Base-by-base conservation (phyloP, 495 filamentous ascomycete species). In the Podospora bellae-mahoneyi region DNA sequence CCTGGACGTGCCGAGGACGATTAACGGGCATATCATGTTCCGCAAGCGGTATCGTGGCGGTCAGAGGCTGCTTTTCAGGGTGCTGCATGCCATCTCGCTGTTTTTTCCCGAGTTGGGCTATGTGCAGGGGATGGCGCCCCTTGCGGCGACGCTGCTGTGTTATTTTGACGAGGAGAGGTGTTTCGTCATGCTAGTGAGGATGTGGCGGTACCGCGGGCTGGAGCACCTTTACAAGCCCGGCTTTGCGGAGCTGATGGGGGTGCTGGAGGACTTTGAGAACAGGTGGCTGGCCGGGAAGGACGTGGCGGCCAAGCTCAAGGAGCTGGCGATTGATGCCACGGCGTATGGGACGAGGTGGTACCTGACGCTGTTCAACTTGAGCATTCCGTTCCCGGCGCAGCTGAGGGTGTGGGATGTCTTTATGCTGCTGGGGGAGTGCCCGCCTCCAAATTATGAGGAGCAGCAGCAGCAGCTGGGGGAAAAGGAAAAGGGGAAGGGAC, bases 351-450 rank as follows among this genome's bases (percentile, higher is more conserved):
- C 94, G 0, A 84, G 93, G 30, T 99, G 95, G 95, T 99, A 99
- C 75, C 84, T 99, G 32, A 99, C 95, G 2, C 85, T 99, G 5
- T 99, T 99, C 84, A 97, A 97, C 79, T 91, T 97, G 71, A 96
- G 92, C 19, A 92, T 99, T 67, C 95, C 95, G 2, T 99, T 98
- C 73, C 86, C 92, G 0, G 96, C 96, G 10, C 95, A 99, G 75
- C 90, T 99, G n/a, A 90, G 95, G 60, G 92, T 99, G 5, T 99
- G 95, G 95, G 95, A 99, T 73, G 92, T 96, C 0, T 98, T 99
- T 79, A 93, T 99, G 91, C 89, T 99, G 2, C 88, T 99, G 27
- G 95, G 95, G 58, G 94, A 96, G 71, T 81, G 84, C 27, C 67
- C 74, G 2, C 75, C 71, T 6, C 72, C 27, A 0, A 26, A 32